Evolutionary conservation across 108 stramenopile species (phyloP).

Genomic region (Fragilaria radians): DNA sequence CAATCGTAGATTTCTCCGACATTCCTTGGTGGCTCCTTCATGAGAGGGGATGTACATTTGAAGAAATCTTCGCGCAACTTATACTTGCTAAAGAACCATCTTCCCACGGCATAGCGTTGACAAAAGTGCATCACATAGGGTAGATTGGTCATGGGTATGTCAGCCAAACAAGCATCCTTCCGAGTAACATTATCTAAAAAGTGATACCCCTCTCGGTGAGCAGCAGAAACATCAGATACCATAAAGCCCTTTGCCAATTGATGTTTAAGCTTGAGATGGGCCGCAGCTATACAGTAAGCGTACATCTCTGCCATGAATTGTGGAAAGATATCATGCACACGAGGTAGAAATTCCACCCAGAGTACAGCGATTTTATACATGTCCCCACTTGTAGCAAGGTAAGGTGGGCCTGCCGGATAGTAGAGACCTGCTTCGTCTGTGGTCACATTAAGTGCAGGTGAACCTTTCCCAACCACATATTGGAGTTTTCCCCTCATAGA

Average conservation of each 20-base stretch:
- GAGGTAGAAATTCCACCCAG: slow-evolving; percentile 75
- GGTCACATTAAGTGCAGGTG: not conserved
- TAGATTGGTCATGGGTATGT: slow-evolving; percentile 14
- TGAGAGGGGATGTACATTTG: slow-evolving; percentile 53
- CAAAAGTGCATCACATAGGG: slow-evolving; percentile 73
- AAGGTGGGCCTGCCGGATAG: slow-evolving; percentile 91
- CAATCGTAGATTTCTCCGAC: slow-evolving; percentile 7
- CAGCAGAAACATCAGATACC: slow-evolving; percentile 40
- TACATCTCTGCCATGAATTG: slow-evolving; percentile 48
- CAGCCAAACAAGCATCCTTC: slow-evolving; percentile 1
- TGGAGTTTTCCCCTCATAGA: slow-evolving; percentile 25
- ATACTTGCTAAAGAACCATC: slow-evolving; percentile 62
- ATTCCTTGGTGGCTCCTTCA: slow-evolving; percentile 47
- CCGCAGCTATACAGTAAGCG: slow-evolving; percentile 81
- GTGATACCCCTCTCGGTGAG: slow-evolving; percentile 69
- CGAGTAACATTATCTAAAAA: slow-evolving; percentile 37
- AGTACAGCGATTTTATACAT: slow-evolving; percentile 60
- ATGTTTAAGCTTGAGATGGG: slow-evolving; percentile 65
- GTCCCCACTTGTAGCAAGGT: slow-evolving; percentile 75
- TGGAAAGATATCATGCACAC: slow-evolving; percentile 48
- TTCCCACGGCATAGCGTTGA: slow-evolving; percentile 60
- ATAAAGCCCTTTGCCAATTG: slow-evolving; percentile 64
- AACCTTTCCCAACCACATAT: slow-evolving; percentile 37
- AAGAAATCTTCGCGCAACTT: slow-evolving; percentile 52
- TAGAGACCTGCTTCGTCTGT: slow-evolving; percentile 29